phyloP scores from a whole-genome alignment of 345 rosid species.

The Hevea brasiliensis region DNA sequence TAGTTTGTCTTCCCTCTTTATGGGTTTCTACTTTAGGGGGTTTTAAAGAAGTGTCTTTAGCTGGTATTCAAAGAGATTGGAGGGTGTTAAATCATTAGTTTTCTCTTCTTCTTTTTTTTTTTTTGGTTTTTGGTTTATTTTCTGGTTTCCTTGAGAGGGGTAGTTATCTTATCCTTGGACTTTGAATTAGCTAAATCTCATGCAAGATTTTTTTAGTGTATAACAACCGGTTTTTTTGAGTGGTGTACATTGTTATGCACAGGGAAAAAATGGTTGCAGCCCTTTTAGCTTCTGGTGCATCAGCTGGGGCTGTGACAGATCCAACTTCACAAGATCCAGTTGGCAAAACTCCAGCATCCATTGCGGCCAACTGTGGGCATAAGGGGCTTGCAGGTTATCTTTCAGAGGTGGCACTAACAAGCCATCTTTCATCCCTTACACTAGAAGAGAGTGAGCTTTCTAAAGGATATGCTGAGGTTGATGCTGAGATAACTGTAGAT shows the following conservation, averaged over 20 bases:
- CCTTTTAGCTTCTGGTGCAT: conserved; percentile 88
- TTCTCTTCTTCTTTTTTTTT: not conserved
- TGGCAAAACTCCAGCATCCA: conserved; percentile 78
- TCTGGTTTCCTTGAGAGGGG: not conserved
- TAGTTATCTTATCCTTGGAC: not conserved
- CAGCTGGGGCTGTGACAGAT: conserved; percentile 96
- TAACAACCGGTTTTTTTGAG: conserved; percentile 3
- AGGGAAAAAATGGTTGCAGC: conserved; percentile 97
- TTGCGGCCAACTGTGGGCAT: conserved; percentile 74
- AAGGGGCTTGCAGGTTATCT: conserved; percentile 98
- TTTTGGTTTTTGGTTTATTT: not conserved
- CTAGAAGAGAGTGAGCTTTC: conserved; percentile 76
- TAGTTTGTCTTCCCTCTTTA: not conserved
- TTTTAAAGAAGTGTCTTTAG: not conserved
- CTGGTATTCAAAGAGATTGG: not conserved
- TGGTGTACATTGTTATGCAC: conserved; percentile 17
- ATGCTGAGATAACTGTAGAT: conserved; percentile 67
- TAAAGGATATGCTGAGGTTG: conserved; percentile 65
- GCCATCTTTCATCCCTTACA: conserved; percentile 85
- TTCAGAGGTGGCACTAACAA: conserved; percentile 83
- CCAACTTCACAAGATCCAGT: conserved; percentile 66
- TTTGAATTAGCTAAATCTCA: not conserved
- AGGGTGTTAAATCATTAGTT: not conserved
- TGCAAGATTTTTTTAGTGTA: not conserved
- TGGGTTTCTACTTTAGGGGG: not conserved